Conservation (phyloP, 169 alveolate species). For the Plasmodium cynomolgi region DNA sequence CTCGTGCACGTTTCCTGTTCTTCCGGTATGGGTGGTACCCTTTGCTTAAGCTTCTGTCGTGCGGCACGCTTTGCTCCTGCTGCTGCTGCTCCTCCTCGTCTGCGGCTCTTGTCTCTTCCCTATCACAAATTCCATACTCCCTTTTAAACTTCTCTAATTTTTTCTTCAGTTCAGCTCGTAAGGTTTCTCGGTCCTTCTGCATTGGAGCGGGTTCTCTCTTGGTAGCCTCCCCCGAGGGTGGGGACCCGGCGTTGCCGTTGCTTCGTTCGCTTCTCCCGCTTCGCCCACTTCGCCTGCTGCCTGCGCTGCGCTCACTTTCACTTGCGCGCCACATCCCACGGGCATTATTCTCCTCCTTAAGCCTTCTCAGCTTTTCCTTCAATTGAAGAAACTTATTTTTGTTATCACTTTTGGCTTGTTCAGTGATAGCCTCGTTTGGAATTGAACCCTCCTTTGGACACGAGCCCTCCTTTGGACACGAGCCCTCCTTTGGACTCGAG, state of each 20-base stretch:
- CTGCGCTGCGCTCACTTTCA: neutral
- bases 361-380: slow-evolving; percentile 2
- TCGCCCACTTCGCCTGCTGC: neutral
- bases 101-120: neutral
- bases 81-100: neutral
- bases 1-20: neutral
- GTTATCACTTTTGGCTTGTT: neutral
- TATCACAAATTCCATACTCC: slow-evolving; percentile 29
- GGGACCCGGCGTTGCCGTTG: neutral
- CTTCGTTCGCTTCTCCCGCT: neutral
- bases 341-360: neutral
- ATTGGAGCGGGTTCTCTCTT: neutral
- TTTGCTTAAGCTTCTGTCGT: neutral
- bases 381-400: slow-evolving; percentile 3
- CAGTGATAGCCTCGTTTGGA: neutral
- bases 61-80: neutral
- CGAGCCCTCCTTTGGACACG: neutral
- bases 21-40: neutral
- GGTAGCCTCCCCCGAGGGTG: neutral
- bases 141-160: slow-evolving; percentile 53
- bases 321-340: neutral
- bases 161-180: slow-evolving; percentile 28
- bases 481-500: neutral
- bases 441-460: neutral
- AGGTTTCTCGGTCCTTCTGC: slow-evolving; percentile 12